phyloP scores from a whole-genome alignment of 2,329 filamentous ascomycete genomes.

The Cucurbitaria berberidis region DNA sequence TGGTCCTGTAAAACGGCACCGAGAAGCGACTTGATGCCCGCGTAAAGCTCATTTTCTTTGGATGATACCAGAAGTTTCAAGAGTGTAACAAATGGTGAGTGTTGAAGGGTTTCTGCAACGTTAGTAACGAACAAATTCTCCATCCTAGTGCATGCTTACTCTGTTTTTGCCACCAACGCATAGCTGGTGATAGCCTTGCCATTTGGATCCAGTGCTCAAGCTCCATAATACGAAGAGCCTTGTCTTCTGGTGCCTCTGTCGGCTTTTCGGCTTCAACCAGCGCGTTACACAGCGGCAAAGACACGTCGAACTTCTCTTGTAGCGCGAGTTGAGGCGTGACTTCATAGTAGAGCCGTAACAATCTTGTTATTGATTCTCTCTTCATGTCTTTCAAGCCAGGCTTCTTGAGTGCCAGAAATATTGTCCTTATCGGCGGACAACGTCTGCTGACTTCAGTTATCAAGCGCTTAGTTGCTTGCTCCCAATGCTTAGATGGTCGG shows the following conservation, averaged over 20 bases:
- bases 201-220: slow-evolving; percentile 82
- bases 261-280: slow-evolving; percentile 65
- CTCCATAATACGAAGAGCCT: slow-evolving; percentile 71
- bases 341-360: slow-evolving; percentile 85
- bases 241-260: slow-evolving; percentile 50
- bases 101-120: slow-evolving; percentile 59
- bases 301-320: slow-evolving; percentile 87
- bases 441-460: slow-evolving; percentile 77
- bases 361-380: slow-evolving; percentile 76
- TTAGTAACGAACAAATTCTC: slow-evolving; percentile 10
- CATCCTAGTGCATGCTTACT: slow-evolving; percentile 44
- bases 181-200: slow-evolving; percentile 78
- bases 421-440: slow-evolving; percentile 81
- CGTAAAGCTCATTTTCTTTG: slow-evolving; percentile 56
- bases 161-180: slow-evolving; percentile 87
- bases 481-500: slow-evolving; percentile 64
- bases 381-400: slow-evolving; percentile 75
- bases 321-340: slow-evolving; percentile 79
- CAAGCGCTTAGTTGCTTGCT: slow-evolving; percentile 70
- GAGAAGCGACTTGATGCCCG: slow-evolving; percentile 63
- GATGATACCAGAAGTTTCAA: slow-evolving; percentile 64
- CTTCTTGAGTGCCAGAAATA: slow-evolving; percentile 75
- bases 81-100: slow-evolving; percentile 75
- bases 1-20: slow-evolving; percentile 68
- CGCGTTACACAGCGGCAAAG: slow-evolving; percentile 72